Evolutionary conservation across 768 basidiomycete species (phyloP), one percentile per base, ranked within the genome.

Genomic region (Lactarius tabidus): DNA sequence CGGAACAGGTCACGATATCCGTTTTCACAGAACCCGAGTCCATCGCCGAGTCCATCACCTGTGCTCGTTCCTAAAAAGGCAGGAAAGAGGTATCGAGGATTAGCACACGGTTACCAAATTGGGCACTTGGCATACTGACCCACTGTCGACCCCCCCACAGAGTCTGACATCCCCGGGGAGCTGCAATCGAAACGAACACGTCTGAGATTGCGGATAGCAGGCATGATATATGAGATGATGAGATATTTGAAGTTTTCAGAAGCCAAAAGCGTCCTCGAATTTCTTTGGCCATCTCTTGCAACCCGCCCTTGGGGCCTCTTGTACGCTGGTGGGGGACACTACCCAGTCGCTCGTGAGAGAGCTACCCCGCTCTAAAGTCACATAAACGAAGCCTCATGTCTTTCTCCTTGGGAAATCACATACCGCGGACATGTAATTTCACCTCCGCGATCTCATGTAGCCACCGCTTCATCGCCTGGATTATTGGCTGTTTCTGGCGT

Each of bases 151-250:
- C 41, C 41, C 31, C 52, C 38, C 23, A 23, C 51, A 29, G n/a
- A 29, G 18, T 18, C n/a, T n/a, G 26, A 26, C 59, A 52, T 39
- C 35, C 23, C 35, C 48, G 28, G 33, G 36, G 38, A 4, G 38
- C 10, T 41, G 18, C 31, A 29, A n/a, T 31, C 38, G 36, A 17
- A 29, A n/a, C 26, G 36, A 20, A 29, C 10, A n/a, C 35, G 35
- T 5, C 38, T 61, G 60, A 54, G 35, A 41, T 61, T 61, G 51
- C 60, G 60, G 26, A 29, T 54, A 39, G 60, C 60, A 12, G 60
- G 60, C 60, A 61, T 61, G 52, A n/a, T 58, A 58, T 58, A 41
- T 33, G 31, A 31, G 51, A 31, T 61, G 48, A 38, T 61, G 35
- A 23, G 48, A 60, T 53, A 23, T 28, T 38, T 33, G 28, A 26